These are phyloP conservation scores for Beauveria sp. DNA, from an alignment of 2,329 filamentous ascomycete genomes.

Conservation along the genomic window DNA sequence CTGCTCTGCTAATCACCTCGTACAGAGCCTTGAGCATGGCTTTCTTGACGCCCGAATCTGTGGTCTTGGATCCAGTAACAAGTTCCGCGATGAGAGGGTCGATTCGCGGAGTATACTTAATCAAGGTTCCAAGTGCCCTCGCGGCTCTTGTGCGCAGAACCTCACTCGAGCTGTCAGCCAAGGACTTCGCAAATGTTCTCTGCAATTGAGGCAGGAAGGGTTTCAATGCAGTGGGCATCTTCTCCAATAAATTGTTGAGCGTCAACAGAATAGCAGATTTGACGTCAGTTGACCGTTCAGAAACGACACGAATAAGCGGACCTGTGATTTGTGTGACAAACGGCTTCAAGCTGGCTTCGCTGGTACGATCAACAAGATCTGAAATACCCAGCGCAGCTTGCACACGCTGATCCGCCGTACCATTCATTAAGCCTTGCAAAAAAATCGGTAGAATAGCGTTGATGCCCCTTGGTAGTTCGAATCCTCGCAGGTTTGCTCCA, in stretches of 20 bases:
- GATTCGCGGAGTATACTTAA: conserved; percentile 89
- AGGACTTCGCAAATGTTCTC: conserved; percentile 90
- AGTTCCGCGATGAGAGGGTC: conserved; percentile 90
- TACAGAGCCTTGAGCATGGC: conserved; percentile 97
- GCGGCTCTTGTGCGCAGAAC: conserved; percentile 80
- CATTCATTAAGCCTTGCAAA: conserved; percentile 95
- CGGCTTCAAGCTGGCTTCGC: conserved; percentile 77
- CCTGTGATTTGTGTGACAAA: conserved; percentile 98
- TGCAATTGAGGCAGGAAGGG: conserved; percentile 96
- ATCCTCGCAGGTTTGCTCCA: conserved; percentile 78
- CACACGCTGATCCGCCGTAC: conserved; percentile 82
- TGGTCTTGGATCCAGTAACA: conserved; percentile 88
- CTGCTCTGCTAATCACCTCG: conserved; percentile 92
- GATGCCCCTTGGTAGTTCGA: conserved; percentile 91
- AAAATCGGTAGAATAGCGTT: conserved; percentile 95
- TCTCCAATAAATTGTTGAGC: conserved; percentile 89
- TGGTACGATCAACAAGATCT: conserved; percentile 90
- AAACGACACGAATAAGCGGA: conserved; percentile 94
- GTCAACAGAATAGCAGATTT: conserved; percentile 92
- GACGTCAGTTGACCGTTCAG: conserved; percentile 90
- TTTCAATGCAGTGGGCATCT: conserved; percentile 92
- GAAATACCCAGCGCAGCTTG: conserved; percentile 90
- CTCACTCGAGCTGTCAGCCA: conserved; percentile 90
- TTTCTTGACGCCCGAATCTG: conserved; percentile 75
- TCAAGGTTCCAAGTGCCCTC: conserved; percentile 88